Evolutionary conservation across 345 rosid species (phyloP).

Genomic region (Euclidium syriacum): DNA sequence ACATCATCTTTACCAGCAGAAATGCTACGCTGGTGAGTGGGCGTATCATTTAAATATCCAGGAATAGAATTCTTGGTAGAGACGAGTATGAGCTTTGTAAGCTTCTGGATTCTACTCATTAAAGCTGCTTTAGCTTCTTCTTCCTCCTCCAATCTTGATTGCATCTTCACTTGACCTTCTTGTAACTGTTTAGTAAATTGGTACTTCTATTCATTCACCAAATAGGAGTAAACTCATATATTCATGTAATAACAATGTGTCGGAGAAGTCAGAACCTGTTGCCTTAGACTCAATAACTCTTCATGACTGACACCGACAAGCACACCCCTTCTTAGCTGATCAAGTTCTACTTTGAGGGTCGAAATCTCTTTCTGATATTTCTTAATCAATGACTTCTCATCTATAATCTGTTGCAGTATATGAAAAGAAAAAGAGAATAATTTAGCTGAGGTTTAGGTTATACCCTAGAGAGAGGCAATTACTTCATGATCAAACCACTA

Average conservation of each 20-base stretch:
- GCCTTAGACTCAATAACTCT: slow-evolving; percentile 67
- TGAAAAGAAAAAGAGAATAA: neutral
- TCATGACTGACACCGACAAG: slow-evolving; percentile 70
- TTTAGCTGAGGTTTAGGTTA: slow-evolving; percentile 2
- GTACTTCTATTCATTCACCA: neutral
- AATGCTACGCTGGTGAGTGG: slow-evolving; percentile 52
- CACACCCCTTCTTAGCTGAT: slow-evolving; percentile 65
- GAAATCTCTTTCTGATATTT: slow-evolving; percentile 87
- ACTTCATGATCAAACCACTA: neutral
- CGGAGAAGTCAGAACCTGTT: slow-evolving; percentile 43
- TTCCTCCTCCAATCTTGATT: slow-evolving; percentile 85
- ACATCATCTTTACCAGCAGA: slow-evolving; percentile 62
- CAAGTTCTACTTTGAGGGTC: slow-evolving; percentile 67
- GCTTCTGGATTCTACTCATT: slow-evolving; percentile 83
- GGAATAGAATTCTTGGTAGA: slow-evolving; percentile 74
- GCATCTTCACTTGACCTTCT: slow-evolving; percentile 96
- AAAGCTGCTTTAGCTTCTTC: slow-evolving; percentile 93
- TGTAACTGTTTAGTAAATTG: slow-evolving; percentile 43
- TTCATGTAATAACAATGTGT: slow-evolving; percentile 2
- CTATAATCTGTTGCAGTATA: slow-evolving; percentile 62
- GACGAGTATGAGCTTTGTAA: slow-evolving; percentile 85
- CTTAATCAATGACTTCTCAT: slow-evolving; percentile 84
- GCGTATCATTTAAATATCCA: slow-evolving; percentile 42
- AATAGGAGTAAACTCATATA: neutral
- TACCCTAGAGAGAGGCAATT: neutral